Evolutionary conservation across 495 filamentous ascomycete genomes (phyloP).

Genomic region (Cercophora sp.): DNA sequence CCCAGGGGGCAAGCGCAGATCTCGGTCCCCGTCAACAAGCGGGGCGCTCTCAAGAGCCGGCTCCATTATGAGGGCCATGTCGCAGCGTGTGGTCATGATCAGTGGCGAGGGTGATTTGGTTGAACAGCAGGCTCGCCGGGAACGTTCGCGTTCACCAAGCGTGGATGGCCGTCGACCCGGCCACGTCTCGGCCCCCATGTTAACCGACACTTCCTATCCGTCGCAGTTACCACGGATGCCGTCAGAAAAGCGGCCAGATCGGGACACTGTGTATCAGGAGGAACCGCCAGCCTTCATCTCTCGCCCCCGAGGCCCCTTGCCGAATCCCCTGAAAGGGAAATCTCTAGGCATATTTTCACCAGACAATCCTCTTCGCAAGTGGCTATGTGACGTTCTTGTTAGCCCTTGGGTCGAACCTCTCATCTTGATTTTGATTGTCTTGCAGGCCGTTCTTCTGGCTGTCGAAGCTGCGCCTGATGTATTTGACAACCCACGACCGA

Average conservation of each 20-base stretch:
- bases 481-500: slow-evolving; percentile 45
- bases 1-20: slow-evolving; percentile 47
- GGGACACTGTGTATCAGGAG: slow-evolving; percentile 27
- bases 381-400: slow-evolving; percentile 83
- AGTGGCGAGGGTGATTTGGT: slow-evolving; percentile 79
- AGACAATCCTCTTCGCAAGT: slow-evolving; percentile 66
- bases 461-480: slow-evolving; percentile 73
- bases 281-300: slow-evolving; percentile 21
- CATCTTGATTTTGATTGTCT: slow-evolving; percentile 80
- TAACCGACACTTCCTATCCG: slow-evolving; percentile 48
- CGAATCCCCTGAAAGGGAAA: slow-evolving; percentile 84
- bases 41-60: slow-evolving; percentile 73
- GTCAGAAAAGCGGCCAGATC: slow-evolving; percentile 42
- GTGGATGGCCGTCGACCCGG: slow-evolving; percentile 32
- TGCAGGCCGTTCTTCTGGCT: slow-evolving; percentile 82
- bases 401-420: slow-evolving; percentile 82
- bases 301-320: slow-evolving; percentile 42
- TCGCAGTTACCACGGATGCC: slow-evolving; percentile 43
- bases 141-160: slow-evolving; percentile 54
- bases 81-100: slow-evolving; percentile 94
- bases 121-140: slow-evolving; percentile 67
- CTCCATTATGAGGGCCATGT: slow-evolving; percentile 94
- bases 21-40: slow-evolving; percentile 52
- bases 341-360: slow-evolving; percentile 81
- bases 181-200: slow-evolving; percentile 45